These are phyloP conservation scores for Euphorbia lathyris DNA, from an alignment of 345 rosid genomes.

Conservation along the genomic window DNA sequence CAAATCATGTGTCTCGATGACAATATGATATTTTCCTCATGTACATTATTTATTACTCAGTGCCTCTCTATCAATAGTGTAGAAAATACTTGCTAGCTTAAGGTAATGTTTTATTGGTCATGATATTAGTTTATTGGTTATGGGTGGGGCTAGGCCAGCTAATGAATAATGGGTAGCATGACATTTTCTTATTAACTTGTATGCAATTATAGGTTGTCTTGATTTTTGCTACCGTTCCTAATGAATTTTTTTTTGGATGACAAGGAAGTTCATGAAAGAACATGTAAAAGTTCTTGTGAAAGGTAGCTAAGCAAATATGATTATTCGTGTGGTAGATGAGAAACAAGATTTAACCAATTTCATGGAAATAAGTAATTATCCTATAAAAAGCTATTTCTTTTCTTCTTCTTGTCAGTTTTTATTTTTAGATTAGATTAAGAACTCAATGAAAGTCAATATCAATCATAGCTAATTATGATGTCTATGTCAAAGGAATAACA, in stretches of 20 bases:
- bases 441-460: too few relatives aligned
- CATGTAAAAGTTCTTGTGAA: constrained; percentile 93
- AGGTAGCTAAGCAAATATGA: too few relatives aligned
- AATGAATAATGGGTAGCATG: not conserved
- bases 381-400: too few relatives aligned
- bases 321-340: too few relatives aligned
- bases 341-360: too few relatives aligned
- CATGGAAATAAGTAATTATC: too few relatives aligned
- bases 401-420: too few relatives aligned
- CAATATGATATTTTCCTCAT: constrained; percentile 31
- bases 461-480: too few relatives aligned
- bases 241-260: constrained; percentile 94
- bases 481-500: too few relatives aligned
- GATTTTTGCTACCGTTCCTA: constrained; percentile 95
- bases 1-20: constrained; percentile 14
- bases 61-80: too few relatives aligned
- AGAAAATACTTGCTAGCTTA: constrained; percentile 12
- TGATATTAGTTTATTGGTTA: not conserved
- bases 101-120: too few relatives aligned
- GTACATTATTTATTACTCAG: constrained; percentile 38
- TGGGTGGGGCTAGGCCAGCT: not conserved
- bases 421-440: too few relatives aligned
- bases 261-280: constrained; percentile 89
- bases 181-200: not conserved
- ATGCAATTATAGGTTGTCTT: constrained; percentile 60